Conservation (phyloP, 2,329 filamentous ascomycete species). For the Alternaria sp. region DNA sequence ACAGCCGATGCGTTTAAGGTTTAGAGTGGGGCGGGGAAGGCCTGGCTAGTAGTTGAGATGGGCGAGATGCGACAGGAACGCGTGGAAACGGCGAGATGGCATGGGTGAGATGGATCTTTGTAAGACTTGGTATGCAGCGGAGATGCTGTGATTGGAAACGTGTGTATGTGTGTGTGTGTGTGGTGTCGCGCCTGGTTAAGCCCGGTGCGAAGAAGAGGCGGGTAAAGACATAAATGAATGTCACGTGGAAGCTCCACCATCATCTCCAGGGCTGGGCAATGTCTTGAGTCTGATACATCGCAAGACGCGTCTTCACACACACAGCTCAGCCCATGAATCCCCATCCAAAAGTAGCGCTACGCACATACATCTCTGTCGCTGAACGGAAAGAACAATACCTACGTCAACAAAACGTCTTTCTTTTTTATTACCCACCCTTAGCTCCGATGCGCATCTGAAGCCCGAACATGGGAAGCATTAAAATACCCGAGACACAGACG, state of each 20-base stretch:
- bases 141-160: neutral
- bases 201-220: neutral
- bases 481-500: constrained; percentile 8
- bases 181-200: neutral
- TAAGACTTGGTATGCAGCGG: neutral
- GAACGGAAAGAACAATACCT: neutral
- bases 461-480: neutral
- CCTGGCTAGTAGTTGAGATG: neutral
- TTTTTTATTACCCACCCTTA: neutral
- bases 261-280: neutral
- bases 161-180: neutral
- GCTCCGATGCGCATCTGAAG: neutral
- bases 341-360: neutral
- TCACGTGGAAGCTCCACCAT: neutral
- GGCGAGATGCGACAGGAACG: neutral
- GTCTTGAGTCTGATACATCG: neutral
- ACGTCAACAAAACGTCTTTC: neutral
- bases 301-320: neutral
- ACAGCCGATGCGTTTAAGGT: neutral
- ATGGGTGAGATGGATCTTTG: neutral
- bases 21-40: neutral
- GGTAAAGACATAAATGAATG: neutral
- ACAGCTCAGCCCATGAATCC: neutral
- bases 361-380: neutral
- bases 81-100: neutral